Evolutionary conservation across 176 grass and related monocot genomes (phyloP), one percentile per base, ranked within the genome.

Genomic region (Eragrostis nindensis): DNA sequence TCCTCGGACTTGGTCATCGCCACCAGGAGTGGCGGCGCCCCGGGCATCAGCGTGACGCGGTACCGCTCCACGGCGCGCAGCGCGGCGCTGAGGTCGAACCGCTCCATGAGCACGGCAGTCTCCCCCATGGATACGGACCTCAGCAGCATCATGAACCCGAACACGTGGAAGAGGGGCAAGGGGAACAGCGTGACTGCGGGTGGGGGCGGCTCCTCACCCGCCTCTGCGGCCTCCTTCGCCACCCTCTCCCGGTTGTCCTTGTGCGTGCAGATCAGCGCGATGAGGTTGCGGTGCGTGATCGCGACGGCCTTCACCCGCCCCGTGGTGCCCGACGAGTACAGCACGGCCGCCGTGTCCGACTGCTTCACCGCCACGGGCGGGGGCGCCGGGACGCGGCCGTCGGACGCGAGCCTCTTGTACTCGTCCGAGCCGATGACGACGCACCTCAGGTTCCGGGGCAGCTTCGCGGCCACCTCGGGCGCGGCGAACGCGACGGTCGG

Each of bases 271-370:
- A 92, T 80, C n/a, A 84, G 39, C 8, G 90, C 70, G 76, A 97
- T 90, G 72, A 97, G 73, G 81, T 85, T 97, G 16, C 94, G 85
- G 87, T 97, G 91, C 62, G 85, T 80, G 74, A 97, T 7, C 15
- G 56, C 83, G 30, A 87, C 94, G 27, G 87, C 91, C 82, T 97
- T 97, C n/a, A 94, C 85, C 22, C 80, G 83, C 1, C 94, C 94
- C 19, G 94, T 97, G 5, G 94, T 97, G 40, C 94, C 94, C 1
- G 94, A 97, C 6, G 89, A 94, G 89, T 97, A 97, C 1, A 94
- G 76, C 48, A 97, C 91, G 40, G 83, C 87, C 57, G 90, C 89
- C 41, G 92, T 82, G 68, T 97, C 83, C 10, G 94, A 97, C 79
- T 97, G 94, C 83, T 53, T 79, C 59, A 94, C 86, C 22, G 79